Base-by-base conservation (phyloP, 768 basidiomycete genomes). In the Naganishia randhawae region DNA sequence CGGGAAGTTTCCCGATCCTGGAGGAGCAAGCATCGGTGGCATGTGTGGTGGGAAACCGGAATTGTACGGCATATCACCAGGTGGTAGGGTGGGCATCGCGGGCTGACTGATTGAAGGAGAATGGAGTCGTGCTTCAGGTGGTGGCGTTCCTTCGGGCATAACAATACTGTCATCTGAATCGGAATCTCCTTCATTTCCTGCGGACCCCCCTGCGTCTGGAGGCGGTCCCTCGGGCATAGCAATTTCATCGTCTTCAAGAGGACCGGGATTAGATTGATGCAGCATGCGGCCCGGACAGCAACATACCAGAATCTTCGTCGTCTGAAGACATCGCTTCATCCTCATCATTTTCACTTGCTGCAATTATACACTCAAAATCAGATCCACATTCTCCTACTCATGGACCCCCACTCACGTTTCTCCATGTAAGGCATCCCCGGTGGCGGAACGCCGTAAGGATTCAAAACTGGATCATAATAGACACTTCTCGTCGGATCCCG, bases 341-440 rank as follows among this genome's bases (percentile, higher is more conserved):
- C 74, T 83, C 83, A 63, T 82, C 84, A 57, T 72, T 70, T 22
- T 88, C 88, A 33, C 27, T 17, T 1, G 63, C 63, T 51, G 32
- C 35, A 63, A 41, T 25, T 14, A 63, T 50, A 11, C 50, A 27
- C 29, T n/a, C 17, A 31, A 19, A 19, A 32, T 48, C 54, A 32
- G 51, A 2, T 57, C 17, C 33, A 22, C 14, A 66, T 37, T n/a
- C 29, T 29, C 35, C 22, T n/a, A n/a, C n/a, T 16, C 14, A 67
- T 41, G 29, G 32, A 25, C 27, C 25, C 39, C 37, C 5, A 83
- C 89, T 81, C 73, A 94, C 93, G 85, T 81, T 88, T 81, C 77
- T 97, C 91, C 67, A 85, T 82, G 79, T 96, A 97, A n/a, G 91
- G 92, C 92, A 96, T 91, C 8, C 95, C 95, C 14, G 94, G 95